Conservation (phyloP, 352 stramenopile genomes). For the Phytophthora tubulina region DNA sequence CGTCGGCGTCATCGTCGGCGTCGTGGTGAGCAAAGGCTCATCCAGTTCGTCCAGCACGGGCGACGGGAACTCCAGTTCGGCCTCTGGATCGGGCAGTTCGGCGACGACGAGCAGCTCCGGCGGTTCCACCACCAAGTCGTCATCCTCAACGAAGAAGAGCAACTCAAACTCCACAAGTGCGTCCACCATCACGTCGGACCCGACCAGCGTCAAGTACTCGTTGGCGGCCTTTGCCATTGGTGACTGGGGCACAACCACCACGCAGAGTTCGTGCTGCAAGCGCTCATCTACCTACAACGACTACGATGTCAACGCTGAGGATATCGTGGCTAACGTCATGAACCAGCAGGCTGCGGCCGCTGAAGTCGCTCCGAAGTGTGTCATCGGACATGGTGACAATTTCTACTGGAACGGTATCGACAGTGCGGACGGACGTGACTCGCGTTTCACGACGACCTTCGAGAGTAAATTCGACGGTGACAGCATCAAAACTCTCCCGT, state of each 20-base stretch:
- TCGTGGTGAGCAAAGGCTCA: conserved; percentile 39
- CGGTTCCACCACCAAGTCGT: conserved; percentile 26
- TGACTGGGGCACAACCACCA: conserved; percentile 73
- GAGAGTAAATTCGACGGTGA: conserved; percentile 61
- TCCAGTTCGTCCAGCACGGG: conserved; percentile 38
- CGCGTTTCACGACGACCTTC: conserved; percentile 63
- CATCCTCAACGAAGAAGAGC: conserved; percentile 26
- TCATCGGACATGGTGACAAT: conserved; percentile 72
- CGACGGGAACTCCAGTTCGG: conserved; percentile 23
- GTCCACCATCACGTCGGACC: conserved; percentile 44
- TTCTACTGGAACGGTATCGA: conserved; percentile 73
- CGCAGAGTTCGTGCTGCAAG: conserved; percentile 71
- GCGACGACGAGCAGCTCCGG: conserved; percentile 15
- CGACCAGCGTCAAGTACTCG: conserved; percentile 47
- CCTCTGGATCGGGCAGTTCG: conserved; percentile 19
- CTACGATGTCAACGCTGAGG: conserved; percentile 68
- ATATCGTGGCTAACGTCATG: conserved; percentile 67
- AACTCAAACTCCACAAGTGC: conserved; percentile 21
- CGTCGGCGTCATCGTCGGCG: conserved; percentile 52
- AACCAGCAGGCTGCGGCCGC: conserved; percentile 50
- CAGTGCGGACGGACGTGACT: conserved; percentile 45
- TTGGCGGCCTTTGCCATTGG: conserved; percentile 70
- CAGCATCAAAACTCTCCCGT: conserved; percentile 57
- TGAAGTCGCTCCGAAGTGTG: conserved; percentile 55
- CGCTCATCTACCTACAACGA: conserved; percentile 58